phyloP scores from a whole-genome alignment of 108 stramenopile genomes.

The Nannochloropsis oceanica region DNA sequence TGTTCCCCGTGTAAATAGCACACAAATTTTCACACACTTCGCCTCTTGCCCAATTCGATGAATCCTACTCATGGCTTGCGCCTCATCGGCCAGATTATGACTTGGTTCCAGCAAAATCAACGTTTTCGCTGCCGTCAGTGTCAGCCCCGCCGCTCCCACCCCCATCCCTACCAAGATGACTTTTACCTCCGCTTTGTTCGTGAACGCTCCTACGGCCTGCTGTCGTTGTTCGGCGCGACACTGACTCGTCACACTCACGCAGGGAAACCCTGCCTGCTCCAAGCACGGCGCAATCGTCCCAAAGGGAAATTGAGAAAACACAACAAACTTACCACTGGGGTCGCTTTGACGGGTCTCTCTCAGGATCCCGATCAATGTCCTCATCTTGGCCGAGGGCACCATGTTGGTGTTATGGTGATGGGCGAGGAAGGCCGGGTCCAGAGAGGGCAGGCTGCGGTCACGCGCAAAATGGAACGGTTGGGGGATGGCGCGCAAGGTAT shows the following conservation, averaged over 20 bases:
- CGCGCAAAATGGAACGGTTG: not conserved
- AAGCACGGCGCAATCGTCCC: not conserved
- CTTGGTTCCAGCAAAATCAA: not conserved
- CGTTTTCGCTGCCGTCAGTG: slow-evolving; percentile 16
- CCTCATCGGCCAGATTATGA: not conserved
- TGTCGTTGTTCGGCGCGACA: not conserved
- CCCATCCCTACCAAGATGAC: slow-evolving; percentile 17
- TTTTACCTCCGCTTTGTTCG: not conserved
- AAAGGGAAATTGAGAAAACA: slow-evolving; percentile 19
- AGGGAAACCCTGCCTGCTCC: not conserved
- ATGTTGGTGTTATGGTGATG: not conserved
- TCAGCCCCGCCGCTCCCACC: slow-evolving; percentile 23
- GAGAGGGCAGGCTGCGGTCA: not conserved
- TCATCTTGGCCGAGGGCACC: slow-evolving; percentile 4
- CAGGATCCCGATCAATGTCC: slow-evolving; percentile 3
- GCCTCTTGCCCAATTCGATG: slow-evolving; percentile 26
- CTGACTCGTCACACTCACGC: not conserved
- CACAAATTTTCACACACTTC: not conserved
- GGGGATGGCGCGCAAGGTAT: not conserved
- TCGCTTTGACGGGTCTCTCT: not conserved
- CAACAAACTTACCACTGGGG: slow-evolving; percentile 21
- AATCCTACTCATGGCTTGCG: slow-evolving; percentile 22
- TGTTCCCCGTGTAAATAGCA: not conserved
- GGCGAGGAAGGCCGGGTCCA: slow-evolving; percentile 2
- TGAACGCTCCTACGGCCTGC: slow-evolving; percentile 16